These are phyloP conservation scores for Parafenestella ontariensis DNA, from an alignment of 2,329 filamentous ascomycete genomes.

Conservation along the genomic window DNA sequence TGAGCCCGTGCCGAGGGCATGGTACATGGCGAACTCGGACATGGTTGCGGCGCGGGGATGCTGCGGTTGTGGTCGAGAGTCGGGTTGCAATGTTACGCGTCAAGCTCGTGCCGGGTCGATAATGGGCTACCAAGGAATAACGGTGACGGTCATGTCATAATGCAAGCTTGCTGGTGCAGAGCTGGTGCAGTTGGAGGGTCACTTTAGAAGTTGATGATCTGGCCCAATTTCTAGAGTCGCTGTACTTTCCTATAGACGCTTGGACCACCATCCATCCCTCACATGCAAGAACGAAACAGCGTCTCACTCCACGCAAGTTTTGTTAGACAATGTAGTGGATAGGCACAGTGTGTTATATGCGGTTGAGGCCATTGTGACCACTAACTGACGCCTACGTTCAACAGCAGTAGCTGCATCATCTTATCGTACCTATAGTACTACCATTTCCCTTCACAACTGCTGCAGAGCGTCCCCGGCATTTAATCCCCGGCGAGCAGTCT, in stretches of 20 bases:
- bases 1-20: constrained; percentile 42
- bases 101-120: constrained; percentile 20
- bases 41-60: constrained; percentile 41
- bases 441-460: background rate
- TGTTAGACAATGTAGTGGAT: background rate
- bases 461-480: background rate
- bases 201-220: constrained; percentile 40
- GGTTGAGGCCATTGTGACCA: background rate
- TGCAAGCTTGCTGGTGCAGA: constrained; percentile 11
- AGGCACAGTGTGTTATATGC: background rate
- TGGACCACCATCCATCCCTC: constrained; percentile 26
- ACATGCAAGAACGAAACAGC: constrained; percentile 25
- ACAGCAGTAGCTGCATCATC: background rate
- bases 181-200: constrained; percentile 14
- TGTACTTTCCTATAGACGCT: constrained; percentile 22
- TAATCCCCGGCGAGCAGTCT: background rate
- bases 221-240: constrained; percentile 30
- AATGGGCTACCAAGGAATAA: constrained; percentile 14
- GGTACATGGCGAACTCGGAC: constrained; percentile 49
- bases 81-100: constrained; percentile 16
- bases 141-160: constrained; percentile 32
- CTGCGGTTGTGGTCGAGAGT: constrained; percentile 16
- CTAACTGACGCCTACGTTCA: background rate
- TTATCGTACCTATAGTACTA: background rate
- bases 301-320: constrained; percentile 1